A percentile compares a stretch with the other conserved stretches of the same genome.
phyloP scores from a whole-genome alignment of 257 asterid species.

The Scutellaria minor region DNA sequence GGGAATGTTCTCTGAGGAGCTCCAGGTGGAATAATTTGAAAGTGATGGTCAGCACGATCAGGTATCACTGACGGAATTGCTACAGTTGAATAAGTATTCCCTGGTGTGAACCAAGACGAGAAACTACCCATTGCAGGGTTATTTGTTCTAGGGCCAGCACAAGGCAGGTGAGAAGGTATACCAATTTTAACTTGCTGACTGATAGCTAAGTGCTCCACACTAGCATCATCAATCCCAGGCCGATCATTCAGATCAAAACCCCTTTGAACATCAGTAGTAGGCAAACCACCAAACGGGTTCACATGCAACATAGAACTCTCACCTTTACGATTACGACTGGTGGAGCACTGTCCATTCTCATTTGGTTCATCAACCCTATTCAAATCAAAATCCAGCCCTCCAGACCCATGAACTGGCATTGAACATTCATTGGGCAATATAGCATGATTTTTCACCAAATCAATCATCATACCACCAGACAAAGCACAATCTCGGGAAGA shows the following conservation, averaged over 20 bases:
- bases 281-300: conserved; percentile 38
- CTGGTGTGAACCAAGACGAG: conserved; percentile 79
- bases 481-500: conserved; percentile 42
- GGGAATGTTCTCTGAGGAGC: conserved; percentile 67
- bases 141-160: conserved; percentile 48
- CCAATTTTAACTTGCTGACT: conserved; percentile 43
- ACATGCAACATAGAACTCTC: conserved; percentile 39
- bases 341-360: conserved; percentile 47
- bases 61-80: conserved; percentile 58
- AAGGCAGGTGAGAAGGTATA: conserved; percentile 52
- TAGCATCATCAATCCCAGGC: conserved; percentile 51
- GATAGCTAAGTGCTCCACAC: conserved; percentile 30
- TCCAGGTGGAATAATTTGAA: conserved; percentile 57
- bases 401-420: conserved; percentile 36
- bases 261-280: conserved; percentile 41
- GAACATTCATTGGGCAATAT: conserved; percentile 29
- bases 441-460: conserved; percentile 22
- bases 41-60: conserved; percentile 63
- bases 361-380: conserved; percentile 52
- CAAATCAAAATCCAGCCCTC: conserved; percentile 62
- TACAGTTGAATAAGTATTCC: conserved; percentile 61
- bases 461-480: conserved; percentile 26
- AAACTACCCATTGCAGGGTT: conserved; percentile 53
- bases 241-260: conserved; percentile 63
- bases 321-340: conserved; percentile 40